These are phyloP conservation scores for Dipteronia sinensis DNA, from an alignment of 345 rosid species.

Conservation along the genomic window DNA sequence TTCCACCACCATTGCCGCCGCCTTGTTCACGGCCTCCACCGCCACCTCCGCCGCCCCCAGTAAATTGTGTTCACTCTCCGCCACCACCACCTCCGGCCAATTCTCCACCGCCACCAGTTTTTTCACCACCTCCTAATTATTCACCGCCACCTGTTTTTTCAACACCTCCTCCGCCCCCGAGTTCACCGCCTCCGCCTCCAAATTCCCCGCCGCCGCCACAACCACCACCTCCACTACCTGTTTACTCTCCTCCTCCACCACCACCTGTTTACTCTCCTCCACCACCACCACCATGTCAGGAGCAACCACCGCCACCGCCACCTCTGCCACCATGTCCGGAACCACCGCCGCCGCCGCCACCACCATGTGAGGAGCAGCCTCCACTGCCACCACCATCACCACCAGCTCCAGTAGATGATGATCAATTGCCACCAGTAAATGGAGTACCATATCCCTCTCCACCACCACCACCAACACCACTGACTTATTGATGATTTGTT, in stretches of 20 bases:
- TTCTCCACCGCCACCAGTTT: too few species aligned
- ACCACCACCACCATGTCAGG: constrained; percentile 12
- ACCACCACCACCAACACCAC: constrained; percentile 44
- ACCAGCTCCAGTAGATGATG: too few species aligned
- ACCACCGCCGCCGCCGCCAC: constrained; percentile 36
- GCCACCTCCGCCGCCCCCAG: constrained; percentile 12
- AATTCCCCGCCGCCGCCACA: constrained; percentile 17
- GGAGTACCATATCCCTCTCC: too few species aligned
- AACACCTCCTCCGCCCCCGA: constrained; percentile 11
- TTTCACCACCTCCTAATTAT: background rate
- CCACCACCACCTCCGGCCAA: too few species aligned
- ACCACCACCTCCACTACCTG: constrained; percentile 18
- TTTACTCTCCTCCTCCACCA: constrained; percentile 28
- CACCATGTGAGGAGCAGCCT: constrained; percentile 10
- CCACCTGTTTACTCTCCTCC: constrained; percentile 18
- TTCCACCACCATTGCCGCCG: background rate
- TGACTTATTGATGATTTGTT: constrained; percentile 15
- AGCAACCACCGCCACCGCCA: constrained; percentile 20
- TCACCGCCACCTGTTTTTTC: background rate
- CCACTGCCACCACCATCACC: too few species aligned
- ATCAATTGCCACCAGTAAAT: too few species aligned
- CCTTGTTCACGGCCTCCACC: constrained; percentile 4
- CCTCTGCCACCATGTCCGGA: constrained; percentile 8
- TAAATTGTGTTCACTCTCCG: too few species aligned
- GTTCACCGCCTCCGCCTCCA: constrained; percentile 20